Percentiles rank a stretch among this genome's conserved stretches.
phyloP scores from a whole-genome alignment of 345 rosid genomes.

The Dipteronia dyeriana region DNA sequence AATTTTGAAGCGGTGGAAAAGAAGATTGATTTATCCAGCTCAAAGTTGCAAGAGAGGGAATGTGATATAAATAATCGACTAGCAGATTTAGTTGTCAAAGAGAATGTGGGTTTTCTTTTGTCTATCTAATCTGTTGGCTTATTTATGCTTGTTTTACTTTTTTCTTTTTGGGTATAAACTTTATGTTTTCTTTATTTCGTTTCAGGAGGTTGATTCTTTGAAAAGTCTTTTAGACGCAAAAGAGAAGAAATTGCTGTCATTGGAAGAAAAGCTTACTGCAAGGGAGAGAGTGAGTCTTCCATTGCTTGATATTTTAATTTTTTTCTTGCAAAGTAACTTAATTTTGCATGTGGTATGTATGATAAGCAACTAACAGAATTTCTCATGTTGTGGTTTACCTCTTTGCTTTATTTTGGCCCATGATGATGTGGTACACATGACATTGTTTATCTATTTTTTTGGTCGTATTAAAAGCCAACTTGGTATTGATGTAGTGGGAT shows the following conservation, averaged over 20 bases:
- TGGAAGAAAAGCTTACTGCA: slow-evolving; percentile 69
- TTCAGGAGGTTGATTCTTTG: slow-evolving; percentile 50
- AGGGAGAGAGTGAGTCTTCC: slow-evolving; percentile 69
- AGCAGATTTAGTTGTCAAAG: slow-evolving; percentile 55
- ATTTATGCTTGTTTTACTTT: background rate
- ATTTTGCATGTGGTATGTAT: background rate
- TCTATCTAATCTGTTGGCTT: slow-evolving; percentile 2
- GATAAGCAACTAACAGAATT: background rate
- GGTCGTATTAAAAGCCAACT: background rate
- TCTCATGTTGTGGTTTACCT: background rate
- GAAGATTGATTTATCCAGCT: slow-evolving; percentile 45
- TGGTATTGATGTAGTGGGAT: background rate
- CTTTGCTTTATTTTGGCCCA: background rate
- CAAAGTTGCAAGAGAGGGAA: slow-evolving; percentile 62
- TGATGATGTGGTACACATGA: background rate
- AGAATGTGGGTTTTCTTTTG: slow-evolving; percentile 49
- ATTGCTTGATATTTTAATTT: slow-evolving; percentile 7
- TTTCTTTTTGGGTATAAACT: slow-evolving; percentile 23
- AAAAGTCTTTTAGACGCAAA: slow-evolving; percentile 46
- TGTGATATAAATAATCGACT: slow-evolving; percentile 44
- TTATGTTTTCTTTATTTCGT: slow-evolving; percentile 23
- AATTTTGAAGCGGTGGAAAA: slow-evolving; percentile 54
- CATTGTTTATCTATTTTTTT: background rate
- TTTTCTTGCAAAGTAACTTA: background rate
- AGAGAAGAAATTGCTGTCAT: slow-evolving; percentile 53